A percentile compares a stretch with the other conserved stretches of the same genome.
Conservation (phyloP, 768 basidiomycete genomes). For the Auricularia cornea region DNA sequence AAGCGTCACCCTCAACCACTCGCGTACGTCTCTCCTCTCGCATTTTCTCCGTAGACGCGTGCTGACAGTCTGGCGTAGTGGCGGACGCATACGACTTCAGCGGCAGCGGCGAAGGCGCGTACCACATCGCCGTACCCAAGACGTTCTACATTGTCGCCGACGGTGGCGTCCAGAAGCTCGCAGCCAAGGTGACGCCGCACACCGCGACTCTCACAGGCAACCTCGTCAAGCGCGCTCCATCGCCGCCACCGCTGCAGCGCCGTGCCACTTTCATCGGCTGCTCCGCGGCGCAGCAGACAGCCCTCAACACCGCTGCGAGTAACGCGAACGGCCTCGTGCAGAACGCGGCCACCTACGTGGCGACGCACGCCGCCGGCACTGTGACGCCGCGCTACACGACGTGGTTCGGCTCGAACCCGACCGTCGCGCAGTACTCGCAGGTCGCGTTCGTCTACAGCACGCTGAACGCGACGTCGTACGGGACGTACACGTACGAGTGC, state of each 20-base stretch:
- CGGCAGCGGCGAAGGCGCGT: slow-evolving; percentile 30
- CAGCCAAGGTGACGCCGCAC: slow-evolving; percentile 21
- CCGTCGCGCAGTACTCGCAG: slow-evolving; percentile 1
- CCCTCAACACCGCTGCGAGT: slow-evolving; percentile 30
- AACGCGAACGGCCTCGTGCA: neutral
- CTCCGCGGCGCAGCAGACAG: slow-evolving; percentile 27
- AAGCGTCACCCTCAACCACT: no score
- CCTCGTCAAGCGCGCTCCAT: neutral
- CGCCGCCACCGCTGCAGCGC: slow-evolving; percentile 16
- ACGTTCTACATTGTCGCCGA: slow-evolving; percentile 35
- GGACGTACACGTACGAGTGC: neutral
- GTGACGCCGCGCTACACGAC: slow-evolving; percentile 36
- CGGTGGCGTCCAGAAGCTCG: slow-evolving; percentile 21
- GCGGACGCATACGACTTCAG: slow-evolving; percentile 42
- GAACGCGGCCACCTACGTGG: slow-evolving; percentile 28
- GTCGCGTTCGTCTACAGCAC: no score
- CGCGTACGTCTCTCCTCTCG: no score
- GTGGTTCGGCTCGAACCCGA: slow-evolving; percentile 43
- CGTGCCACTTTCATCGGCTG: slow-evolving; percentile 33
- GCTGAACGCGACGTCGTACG: neutral
- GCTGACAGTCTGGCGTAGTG: no score
- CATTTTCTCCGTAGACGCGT: no score
- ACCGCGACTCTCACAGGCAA: slow-evolving; percentile 13
- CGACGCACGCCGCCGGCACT: slow-evolving; percentile 25
- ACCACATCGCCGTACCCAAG: slow-evolving; percentile 33